Base-by-base conservation (phyloP, 495 filamentous ascomycete species). In the Aspergillus cavernicola region DNA sequence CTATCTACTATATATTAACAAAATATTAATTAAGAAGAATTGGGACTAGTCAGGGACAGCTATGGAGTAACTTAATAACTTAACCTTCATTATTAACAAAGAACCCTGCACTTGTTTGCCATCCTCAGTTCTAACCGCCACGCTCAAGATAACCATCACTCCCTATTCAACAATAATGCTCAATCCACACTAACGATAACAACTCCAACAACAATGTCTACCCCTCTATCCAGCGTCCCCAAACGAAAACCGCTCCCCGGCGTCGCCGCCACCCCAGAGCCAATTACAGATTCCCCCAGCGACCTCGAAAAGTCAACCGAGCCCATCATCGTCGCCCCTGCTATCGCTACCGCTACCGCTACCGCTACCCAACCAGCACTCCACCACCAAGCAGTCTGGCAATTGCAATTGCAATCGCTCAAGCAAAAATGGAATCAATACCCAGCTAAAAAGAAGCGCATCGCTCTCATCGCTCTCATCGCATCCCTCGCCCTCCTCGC, bases 401-500 rank as follows among this genome's bases (percentile, higher is more conserved):
- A 44, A 53, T 26, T 35, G 24, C 20, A 39, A 29, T 44, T 24
- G 53, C 9, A 41, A 12, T 28, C 26, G 16, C 16, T 47, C 6
- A 29, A 31, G 15, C 42, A 24, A 36, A 29, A 39, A 26, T 56
- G 57, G 53, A 35, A 26, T 20, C 36, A 37, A 32, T 53, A 50
- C 31, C 45, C 58, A 5, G 32, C 38, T 16, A 66, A 63, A 28
- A 69, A 64, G 42, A 49, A 60, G 13, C 49, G 45, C 7, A 48
- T 69, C 6, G 50, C 66, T 22, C 37, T 71, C 26, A 60, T 50
- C 18, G 58, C 52, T 1, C 16, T 69, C 9, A 35, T 74, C n/a
- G 59, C 61, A 2, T 61, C 66, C 8, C 24, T 75, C 1, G 16
- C 68, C 15, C 46, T 81, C 1, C 51, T 84, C 10, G 78, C 72